phyloP scores from a whole-genome alignment of 2,329 filamentous ascomycete species.

The Penicillium sp. region DNA sequence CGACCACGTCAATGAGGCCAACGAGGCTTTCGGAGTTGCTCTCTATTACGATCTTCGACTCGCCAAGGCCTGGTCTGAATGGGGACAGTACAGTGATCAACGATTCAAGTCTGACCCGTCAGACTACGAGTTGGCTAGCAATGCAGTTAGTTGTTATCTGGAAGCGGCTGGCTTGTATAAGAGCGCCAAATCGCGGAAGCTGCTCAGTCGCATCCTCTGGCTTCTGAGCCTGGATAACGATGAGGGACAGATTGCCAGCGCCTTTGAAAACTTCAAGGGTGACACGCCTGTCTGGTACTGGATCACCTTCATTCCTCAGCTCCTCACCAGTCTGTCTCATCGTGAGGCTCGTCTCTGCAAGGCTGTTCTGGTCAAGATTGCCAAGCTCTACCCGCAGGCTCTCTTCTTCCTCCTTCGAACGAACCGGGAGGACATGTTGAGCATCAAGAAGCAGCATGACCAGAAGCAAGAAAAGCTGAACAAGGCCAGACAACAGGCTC shows the following conservation, averaged over 20 bases:
- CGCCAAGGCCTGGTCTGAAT: conserved; percentile 98
- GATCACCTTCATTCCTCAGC: conserved; percentile 98
- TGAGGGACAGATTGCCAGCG: conserved; percentile 76
- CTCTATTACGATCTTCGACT: conserved; percentile 94
- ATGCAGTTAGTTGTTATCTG: conserved; percentile 92
- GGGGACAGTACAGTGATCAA: conserved; percentile 97
- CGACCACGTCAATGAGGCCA: conserved; percentile 84
- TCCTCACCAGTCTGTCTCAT: conserved; percentile 86
- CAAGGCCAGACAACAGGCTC: conserved; percentile 65
- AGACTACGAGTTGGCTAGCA: conserved; percentile 80
- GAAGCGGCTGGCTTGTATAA: conserved; percentile 97
- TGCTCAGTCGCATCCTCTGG: conserved; percentile 93
- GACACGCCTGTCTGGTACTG: conserved; percentile 99
- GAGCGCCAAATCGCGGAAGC: conserved; percentile 91
- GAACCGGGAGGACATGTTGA: conserved; percentile 87
- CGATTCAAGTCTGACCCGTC: conserved; percentile 89
- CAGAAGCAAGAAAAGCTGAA: conserved; percentile 60
- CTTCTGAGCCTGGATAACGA: conserved; percentile 89
- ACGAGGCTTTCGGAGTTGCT: conserved; percentile 91
- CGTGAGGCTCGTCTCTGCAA: conserved; percentile 88
- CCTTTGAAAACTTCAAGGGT: conserved; percentile 95
- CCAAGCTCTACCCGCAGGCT: conserved; percentile 92
- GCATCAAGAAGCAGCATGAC: conserved; percentile 85
- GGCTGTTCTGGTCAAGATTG: conserved; percentile 85
- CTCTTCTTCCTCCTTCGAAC: conserved; percentile 95